Percentiles rank a stretch among this genome's conserved stretches.
Conservation (phyloP, 495 filamentous ascomycete species). For the Lasiosphaeria miniovina region DNA sequence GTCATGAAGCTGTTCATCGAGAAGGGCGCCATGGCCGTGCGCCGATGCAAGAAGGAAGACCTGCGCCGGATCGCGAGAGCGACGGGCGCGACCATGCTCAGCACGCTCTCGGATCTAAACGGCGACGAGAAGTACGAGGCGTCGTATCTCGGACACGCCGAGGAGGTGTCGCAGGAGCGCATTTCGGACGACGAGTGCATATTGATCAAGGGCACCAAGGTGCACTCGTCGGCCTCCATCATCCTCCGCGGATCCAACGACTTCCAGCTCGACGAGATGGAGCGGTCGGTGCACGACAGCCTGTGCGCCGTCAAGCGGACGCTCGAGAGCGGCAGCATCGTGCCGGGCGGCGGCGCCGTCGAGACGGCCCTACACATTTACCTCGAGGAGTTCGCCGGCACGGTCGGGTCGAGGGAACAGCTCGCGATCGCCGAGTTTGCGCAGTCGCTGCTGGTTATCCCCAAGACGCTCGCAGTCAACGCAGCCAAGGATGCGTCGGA, state of each 20-base stretch:
- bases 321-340: conserved; percentile 92
- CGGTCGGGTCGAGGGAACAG: conserved; percentile 95
- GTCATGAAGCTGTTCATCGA: conserved; percentile 93
- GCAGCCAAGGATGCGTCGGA: conserved; percentile 94
- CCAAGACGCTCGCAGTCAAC: conserved; percentile 95
- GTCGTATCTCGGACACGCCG: conserved; percentile 82
- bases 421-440: conserved; percentile 98
- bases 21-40: conserved; percentile 91
- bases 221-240: conserved; percentile 89
- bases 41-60: conserved; percentile 98
- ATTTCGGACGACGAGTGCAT: conserved; percentile 99
- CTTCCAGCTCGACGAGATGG: conserved; percentile 98
- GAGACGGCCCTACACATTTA: conserved; percentile 99
- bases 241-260: conserved; percentile 96
- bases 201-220: conserved; percentile 91
- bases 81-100: conserved; percentile 88
- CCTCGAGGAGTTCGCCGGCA: conserved; percentile 98
- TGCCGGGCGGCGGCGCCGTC: conserved; percentile 93
- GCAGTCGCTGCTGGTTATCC: conserved; percentile 87
- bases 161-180: conserved; percentile 93
- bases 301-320: conserved; percentile 96
- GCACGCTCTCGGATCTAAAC: conserved; percentile 91
- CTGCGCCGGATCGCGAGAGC: conserved; percentile 93
- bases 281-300: conserved; percentile 95
- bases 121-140: conserved; percentile 96